Evolutionary conservation across 164 flowering plant species (phyloP).

Genomic region (Warburgia ugandensis): DNA sequence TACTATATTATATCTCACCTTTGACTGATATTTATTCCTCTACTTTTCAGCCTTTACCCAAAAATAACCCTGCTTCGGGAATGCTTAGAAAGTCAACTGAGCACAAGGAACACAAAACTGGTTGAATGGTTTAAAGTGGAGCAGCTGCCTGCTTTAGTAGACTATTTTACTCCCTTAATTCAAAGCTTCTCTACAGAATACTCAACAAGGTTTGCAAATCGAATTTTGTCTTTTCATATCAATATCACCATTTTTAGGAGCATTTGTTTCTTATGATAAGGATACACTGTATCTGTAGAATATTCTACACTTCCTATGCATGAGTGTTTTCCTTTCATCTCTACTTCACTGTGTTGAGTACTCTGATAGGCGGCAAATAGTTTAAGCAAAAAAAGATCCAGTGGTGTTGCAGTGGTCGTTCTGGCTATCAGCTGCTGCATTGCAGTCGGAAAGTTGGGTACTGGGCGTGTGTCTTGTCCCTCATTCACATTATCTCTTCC

Average conservation of each 20-base stretch:
- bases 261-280: neutral
- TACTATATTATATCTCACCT: neutral
- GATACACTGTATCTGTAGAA: neutral
- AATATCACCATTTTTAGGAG: neutral
- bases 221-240: neutral
- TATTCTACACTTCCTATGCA: neutral
- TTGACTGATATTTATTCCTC: neutral
- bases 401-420: conserved; percentile 63
- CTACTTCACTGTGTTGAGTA: neutral
- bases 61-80: conserved; percentile 24
- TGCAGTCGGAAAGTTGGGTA: conserved; percentile 43
- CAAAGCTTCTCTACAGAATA: conserved; percentile 43
- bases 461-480: conserved; percentile 31
- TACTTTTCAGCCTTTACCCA: conserved; percentile 38
- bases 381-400: conserved; percentile 29
- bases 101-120: conserved; percentile 25
- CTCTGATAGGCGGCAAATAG: conserved; percentile 2
- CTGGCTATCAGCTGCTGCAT: conserved; percentile 51
- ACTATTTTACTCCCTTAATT: conserved; percentile 34
- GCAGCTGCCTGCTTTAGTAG: conserved; percentile 43
- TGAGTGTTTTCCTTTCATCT: neutral
- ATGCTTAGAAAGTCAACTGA: conserved; percentile 39
- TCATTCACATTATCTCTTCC: conserved; percentile 23
- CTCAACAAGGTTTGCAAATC: conserved; percentile 38
- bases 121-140: conserved; percentile 45